These are phyloP conservation scores for Tylopilus felleus DNA, from an alignment of 768 basidiomycete genomes.

Conservation along the genomic window DNA sequence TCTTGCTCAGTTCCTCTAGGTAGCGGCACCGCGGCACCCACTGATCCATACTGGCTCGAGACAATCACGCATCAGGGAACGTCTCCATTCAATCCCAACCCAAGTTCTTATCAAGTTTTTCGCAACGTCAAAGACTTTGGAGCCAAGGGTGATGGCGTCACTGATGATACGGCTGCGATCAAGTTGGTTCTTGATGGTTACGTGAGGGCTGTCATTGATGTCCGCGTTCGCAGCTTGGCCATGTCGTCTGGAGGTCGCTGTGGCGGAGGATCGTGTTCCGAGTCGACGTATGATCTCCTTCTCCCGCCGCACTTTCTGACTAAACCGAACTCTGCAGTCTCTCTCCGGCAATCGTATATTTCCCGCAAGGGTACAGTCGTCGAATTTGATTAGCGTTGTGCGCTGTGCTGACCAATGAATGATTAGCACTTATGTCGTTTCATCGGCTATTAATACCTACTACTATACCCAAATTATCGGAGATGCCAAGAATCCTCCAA, in stretches of 20 bases:
- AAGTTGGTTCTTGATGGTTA: conserved; percentile 39
- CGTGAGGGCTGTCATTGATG: neutral
- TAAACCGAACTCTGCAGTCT: conserved; percentile 5
- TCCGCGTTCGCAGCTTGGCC: conserved; percentile 43
- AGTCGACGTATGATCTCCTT: conserved; percentile 43
- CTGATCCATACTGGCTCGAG: conserved; percentile 63
- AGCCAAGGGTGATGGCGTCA: conserved; percentile 58
- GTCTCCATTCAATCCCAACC: conserved; percentile 60
- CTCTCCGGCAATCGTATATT: conserved; percentile 70
- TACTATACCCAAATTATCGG: conserved; percentile 80
- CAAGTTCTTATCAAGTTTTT: conserved; percentile 59
- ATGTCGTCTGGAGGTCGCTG: conserved; percentile 63
- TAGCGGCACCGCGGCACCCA: conserved; percentile 42
- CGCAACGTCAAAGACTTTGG: conserved; percentile 68
- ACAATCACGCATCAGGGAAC: conserved; percentile 68
- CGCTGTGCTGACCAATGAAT: neutral
- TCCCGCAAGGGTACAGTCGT: conserved; percentile 57
- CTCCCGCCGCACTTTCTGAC: neutral
- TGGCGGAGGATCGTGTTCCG: conserved; percentile 43
- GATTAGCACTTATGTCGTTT: conserved; percentile 61
- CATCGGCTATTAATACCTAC: conserved; percentile 60
- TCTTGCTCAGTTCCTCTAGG: conserved; percentile 47
- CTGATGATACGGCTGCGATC: conserved; percentile 75
- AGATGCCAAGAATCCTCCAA: conserved; percentile 66
- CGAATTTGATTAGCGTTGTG: neutral